A percentile compares a stretch with the other conserved stretches of the same genome.
phyloP scores from a whole-genome alignment of 257 asterid species.

The Scutellaria galericulata region DNA sequence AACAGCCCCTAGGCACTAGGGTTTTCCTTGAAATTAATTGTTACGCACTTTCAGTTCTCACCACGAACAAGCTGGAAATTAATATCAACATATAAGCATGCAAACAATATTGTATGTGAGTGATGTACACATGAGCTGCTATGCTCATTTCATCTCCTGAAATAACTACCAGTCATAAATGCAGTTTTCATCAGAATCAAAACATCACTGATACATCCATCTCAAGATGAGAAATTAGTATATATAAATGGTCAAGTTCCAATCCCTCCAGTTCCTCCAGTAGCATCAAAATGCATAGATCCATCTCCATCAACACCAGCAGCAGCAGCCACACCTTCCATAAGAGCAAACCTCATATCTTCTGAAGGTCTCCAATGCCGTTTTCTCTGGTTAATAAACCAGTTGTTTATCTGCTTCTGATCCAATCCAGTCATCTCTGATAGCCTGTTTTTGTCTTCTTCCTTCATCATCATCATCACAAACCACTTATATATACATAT shows the following conservation, averaged over 20 bases:
- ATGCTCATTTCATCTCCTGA: too few relatives aligned
- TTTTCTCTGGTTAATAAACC: constrained; percentile 91
- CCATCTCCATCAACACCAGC: constrained; percentile 36
- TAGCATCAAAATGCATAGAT: constrained; percentile 43
- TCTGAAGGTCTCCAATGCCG: constrained; percentile 86
- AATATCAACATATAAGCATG: too few relatives aligned
- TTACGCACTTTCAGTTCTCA: too few relatives aligned
- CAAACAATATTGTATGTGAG: too few relatives aligned
- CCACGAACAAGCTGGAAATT: too few relatives aligned
- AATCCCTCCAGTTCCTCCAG: constrained; percentile 17
- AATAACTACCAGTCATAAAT: too few relatives aligned
- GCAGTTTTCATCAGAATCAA: too few relatives aligned
- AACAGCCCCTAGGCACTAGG: too few relatives aligned
- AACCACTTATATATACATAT: constrained; percentile 30
- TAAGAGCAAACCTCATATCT: constrained; percentile 73
- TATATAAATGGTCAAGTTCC: not conserved
- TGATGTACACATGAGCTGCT: too few relatives aligned
- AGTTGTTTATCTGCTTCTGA: constrained; percentile 85
- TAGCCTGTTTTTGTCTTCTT: constrained; percentile 72
- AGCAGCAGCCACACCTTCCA: constrained; percentile 60
- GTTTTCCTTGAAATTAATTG: too few relatives aligned
- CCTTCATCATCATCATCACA: constrained; percentile 40
- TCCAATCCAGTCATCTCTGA: constrained; percentile 67
- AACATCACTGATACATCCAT: too few relatives aligned
- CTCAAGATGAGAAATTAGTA: not conserved